phyloP scores from a whole-genome alignment of 495 filamentous ascomycete species.

The Endocarpon pusillum region DNA sequence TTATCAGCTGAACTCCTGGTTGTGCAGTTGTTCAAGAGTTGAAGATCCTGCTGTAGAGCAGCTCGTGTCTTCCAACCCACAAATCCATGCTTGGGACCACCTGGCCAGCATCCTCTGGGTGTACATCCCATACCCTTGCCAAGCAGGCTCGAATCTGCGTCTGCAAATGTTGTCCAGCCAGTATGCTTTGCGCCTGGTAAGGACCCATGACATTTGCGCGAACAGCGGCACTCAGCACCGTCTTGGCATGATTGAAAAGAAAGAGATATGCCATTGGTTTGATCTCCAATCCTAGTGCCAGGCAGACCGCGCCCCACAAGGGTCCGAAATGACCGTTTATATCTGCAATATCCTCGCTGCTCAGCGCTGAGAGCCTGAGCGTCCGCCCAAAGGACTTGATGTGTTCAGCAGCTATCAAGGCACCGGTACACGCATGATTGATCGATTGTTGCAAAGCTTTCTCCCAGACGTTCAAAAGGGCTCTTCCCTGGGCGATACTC shows the following conservation, averaged over 20 bases:
- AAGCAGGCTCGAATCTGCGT: conserved; percentile 43
- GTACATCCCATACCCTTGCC: conserved; percentile 35
- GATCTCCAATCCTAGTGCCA: conserved; percentile 40
- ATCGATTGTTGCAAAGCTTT: conserved; percentile 28
- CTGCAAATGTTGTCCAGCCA: conserved; percentile 51
- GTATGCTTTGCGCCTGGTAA: conserved; percentile 73
- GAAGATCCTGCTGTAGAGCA: conserved; percentile 92
- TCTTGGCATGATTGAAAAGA: conserved; percentile 74
- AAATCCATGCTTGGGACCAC: conserved; percentile 74
- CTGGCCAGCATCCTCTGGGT: conserved; percentile 73
- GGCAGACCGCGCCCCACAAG: conserved; percentile 58
- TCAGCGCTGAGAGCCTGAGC: conserved; percentile 1
- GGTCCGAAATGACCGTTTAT: conserved; percentile 58
- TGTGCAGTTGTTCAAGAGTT: conserved; percentile 54
- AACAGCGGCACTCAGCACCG: conserved; percentile 76
- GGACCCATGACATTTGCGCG: conserved; percentile 78
- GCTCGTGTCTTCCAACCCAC: conserved; percentile 87
- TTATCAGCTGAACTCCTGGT: too few relatives aligned
- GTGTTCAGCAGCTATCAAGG: conserved; percentile 15
- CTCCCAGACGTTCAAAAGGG: conserved; percentile 80
- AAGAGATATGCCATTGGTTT: conserved; percentile 69
- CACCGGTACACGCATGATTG: background rate
- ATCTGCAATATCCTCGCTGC: conserved; percentile 16
- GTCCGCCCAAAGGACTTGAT: conserved; percentile 3
- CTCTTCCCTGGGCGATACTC: conserved; percentile 67